These are phyloP conservation scores for Globisporangium polare DNA, from an alignment of 352 stramenopile genomes.

Conservation along the genomic window DNA sequence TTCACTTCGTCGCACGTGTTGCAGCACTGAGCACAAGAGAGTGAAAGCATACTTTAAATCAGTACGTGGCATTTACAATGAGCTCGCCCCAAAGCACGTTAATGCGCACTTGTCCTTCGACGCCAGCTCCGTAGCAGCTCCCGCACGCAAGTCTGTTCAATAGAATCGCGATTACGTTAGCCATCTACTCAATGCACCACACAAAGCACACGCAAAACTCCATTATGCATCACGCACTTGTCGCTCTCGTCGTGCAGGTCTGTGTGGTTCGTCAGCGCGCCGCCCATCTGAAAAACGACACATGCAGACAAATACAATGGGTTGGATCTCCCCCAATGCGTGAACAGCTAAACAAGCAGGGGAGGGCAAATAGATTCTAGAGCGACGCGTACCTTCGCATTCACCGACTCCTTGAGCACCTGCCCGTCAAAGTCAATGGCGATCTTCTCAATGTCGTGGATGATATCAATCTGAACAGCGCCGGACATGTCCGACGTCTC, in stretches of 20 bases:
- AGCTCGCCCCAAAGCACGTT: neutral
- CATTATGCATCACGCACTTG: conserved; percentile 28
- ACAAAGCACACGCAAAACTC: neutral
- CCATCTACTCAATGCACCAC: neutral
- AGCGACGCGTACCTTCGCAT: conserved; percentile 29
- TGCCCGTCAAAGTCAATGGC: conserved; percentile 47
- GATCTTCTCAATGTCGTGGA: conserved; percentile 80
- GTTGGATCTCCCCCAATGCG: neutral
- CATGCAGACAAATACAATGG: neutral
- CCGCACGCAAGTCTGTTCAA: conserved; percentile 49
- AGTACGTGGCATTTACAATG: neutral
- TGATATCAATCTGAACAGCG: conserved; percentile 63
- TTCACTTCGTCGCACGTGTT: conserved; percentile 68
- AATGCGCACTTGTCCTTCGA: conserved; percentile 36
- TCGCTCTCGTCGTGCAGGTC: conserved; percentile 51
- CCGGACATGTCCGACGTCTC: conserved; percentile 73
- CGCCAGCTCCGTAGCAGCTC: conserved; percentile 74
- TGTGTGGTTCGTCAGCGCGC: conserved; percentile 66
- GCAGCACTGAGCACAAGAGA: conserved; percentile 38
- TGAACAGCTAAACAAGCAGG: neutral
- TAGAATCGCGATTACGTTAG: neutral
- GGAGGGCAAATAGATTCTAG: neutral
- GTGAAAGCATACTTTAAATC: neutral
- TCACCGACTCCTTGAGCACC: conserved; percentile 42
- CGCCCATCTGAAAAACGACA: conserved; percentile 42